A percentile compares a stretch with the other conserved stretches of the same genome.
Evolutionary conservation across 129 eudicot species (phyloP).

Genomic region (Glebionis coronaria): DNA sequence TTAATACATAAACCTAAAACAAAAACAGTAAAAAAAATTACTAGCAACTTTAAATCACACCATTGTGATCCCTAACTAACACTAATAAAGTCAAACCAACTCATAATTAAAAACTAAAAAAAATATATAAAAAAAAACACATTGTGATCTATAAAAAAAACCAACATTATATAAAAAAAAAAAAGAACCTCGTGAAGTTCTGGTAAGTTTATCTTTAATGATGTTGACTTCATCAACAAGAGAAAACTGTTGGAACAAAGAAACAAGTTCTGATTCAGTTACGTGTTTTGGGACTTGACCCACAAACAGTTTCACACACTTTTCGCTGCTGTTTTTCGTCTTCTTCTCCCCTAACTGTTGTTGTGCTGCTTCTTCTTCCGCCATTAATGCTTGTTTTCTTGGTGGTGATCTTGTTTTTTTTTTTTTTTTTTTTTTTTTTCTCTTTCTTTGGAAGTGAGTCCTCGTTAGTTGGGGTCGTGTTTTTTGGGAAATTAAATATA

Average conservation of each 20-base stretch:
- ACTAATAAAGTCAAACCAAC: background rate
- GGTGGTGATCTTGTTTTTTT: slow-evolving; percentile 35
- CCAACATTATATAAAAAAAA: background rate
- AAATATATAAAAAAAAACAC: slow-evolving; percentile 21
- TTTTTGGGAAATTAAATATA: background rate
- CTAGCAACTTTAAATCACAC: too few species aligned
- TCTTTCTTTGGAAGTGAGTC: slow-evolving; percentile 22
- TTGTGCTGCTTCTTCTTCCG: slow-evolving; percentile 30
- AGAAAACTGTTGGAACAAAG: slow-evolving; percentile 69
- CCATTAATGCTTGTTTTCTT: slow-evolving; percentile 35
- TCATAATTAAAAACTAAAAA: background rate
- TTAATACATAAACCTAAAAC: background rate
- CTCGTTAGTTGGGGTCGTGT: slow-evolving; percentile 29
- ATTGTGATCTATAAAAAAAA: slow-evolving; percentile 39
- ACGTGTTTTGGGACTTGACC: slow-evolving; percentile 99
- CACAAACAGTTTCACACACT: slow-evolving; percentile 90
- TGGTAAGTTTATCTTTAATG: slow-evolving; percentile 85
- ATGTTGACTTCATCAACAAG: slow-evolving; percentile 88
- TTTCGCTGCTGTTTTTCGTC: slow-evolving; percentile 36
- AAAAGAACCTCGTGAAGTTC: slow-evolving; percentile 76
- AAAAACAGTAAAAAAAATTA: background rate
- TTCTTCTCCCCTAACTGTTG: too few species aligned
- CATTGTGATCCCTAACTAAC: background rate
- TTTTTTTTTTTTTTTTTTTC: slow-evolving; percentile 8
- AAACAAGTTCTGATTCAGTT: slow-evolving; percentile 65